Base-by-base conservation (phyloP, 176 grass and related monocot species). In the Guadua angustifolia region DNA sequence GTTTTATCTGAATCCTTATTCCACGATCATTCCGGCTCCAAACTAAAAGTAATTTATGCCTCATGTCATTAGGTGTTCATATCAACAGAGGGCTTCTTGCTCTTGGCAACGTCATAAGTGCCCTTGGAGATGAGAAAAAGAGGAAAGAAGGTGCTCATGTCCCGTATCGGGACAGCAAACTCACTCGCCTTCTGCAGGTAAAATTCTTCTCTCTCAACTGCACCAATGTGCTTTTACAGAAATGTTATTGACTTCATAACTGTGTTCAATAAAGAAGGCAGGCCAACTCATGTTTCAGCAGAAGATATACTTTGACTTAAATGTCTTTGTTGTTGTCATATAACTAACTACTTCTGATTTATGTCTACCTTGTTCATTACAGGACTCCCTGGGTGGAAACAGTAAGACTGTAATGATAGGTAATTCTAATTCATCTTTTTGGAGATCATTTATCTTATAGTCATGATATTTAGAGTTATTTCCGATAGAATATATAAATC, bases 391-490 rank as follows among this genome's bases (percentile, higher is more conserved):
- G 21, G 97, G 97, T 85, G 97, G 97, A 91, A 99, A 99, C 72
- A 99, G 97, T 86, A 95, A 92, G 86, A 99, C 97, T 71, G 91
- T 94, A 65, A 99, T 99, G 97, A 99, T 99, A 92, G 97, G 97
- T 96, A 92, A 89, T 11, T 65, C 64, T 94, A 92, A 89, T 11
- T 65, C 64, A 82, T 82, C 75, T 83, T 25, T 38, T 62, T 44
- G 17, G 79, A 61, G 61, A 66, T 65, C 71, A n/a, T 77, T 42
- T 32, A 38, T 44, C 35, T 66, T 32, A 39, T 21, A 13, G 56
- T 82, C 40, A 17, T 78, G 44, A 12, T 0, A 22, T 55, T 66
- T 78, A n/a, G 3, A 78, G 11, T 69, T 81, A 67, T 53, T 50
- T 75, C 25, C 18, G 46, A 50, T 46, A 10, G 22, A 12, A 72